Evolutionary conservation across 2,329 filamentous ascomycete species (phyloP).

Genomic region (Aspergillus ochraceoroseus): DNA sequence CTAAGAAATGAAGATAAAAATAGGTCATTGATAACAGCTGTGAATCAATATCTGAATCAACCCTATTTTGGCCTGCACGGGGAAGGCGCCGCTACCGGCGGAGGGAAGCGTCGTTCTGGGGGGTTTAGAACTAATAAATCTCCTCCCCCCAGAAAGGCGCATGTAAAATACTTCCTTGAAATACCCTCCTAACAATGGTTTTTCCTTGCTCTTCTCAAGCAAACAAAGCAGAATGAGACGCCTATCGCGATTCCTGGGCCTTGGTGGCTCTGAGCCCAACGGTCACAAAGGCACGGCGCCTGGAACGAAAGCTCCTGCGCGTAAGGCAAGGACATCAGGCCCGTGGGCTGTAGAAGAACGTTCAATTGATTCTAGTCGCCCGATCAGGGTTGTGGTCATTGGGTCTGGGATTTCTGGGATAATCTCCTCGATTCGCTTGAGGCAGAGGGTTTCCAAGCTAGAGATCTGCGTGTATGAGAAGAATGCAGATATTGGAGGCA

Average conservation of each 20-base stretch:
- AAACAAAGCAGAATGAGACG: constrained; percentile 9
- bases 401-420: constrained; percentile 41
- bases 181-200: no score
- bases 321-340: neutral
- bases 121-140: no score
- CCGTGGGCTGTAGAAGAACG: constrained; percentile 28
- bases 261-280: constrained; percentile 4
- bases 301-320: neutral
- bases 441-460: constrained; percentile 36
- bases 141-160: no score
- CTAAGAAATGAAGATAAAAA: no score
- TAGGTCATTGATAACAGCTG: no score
- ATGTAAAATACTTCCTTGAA: no score
- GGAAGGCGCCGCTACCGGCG: no score
- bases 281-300: neutral
- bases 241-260: constrained; percentile 7
- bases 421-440: constrained; percentile 37
- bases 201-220: neutral
- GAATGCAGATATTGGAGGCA: constrained; percentile 34
- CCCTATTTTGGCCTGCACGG: no score
- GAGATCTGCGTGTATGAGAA: constrained; percentile 36
- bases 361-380: constrained; percentile 33
- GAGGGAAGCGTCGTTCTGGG: no score
- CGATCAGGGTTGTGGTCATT: constrained; percentile 35
- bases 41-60: no score